These are phyloP conservation scores for Teunomyces stri DNA, from an alignment of 805 yeast species.

Conservation along the genomic window DNA sequence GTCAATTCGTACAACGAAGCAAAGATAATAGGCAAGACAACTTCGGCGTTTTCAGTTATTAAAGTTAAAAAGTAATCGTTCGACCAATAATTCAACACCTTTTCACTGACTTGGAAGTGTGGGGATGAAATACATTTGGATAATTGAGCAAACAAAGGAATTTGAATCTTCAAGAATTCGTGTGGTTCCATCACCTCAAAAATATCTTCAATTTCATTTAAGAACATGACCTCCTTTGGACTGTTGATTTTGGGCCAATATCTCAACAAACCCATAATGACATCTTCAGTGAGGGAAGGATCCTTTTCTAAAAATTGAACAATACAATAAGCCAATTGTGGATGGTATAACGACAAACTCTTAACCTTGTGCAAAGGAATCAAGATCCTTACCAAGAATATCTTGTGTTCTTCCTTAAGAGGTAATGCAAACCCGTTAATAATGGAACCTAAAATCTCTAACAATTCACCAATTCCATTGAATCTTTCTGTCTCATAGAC, in stretches of 20 bases:
- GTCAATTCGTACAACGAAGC: constrained; percentile 87
- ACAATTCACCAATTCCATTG: constrained; percentile 91
- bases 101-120: constrained; percentile 96
- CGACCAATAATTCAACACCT: constrained; percentile 90
- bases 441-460: constrained; percentile 93
- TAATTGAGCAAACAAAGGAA: constrained; percentile 90
- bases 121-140: constrained; percentile 92
- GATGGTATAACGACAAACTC: constrained; percentile 86
- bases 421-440: constrained; percentile 98
- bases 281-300: constrained; percentile 88
- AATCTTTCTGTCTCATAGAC: constrained; percentile 93
- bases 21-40: constrained; percentile 86
- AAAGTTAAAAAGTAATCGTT: constrained; percentile 89
- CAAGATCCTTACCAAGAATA: constrained; percentile 79
- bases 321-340: constrained; percentile 94
- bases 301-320: constrained; percentile 96
- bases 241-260: constrained; percentile 97
- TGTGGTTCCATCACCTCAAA: constrained; percentile 93
- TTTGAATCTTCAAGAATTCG: constrained; percentile 87
- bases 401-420: constrained; percentile 93
- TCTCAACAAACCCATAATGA: constrained; percentile 86
- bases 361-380: constrained; percentile 92
- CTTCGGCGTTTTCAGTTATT: constrained; percentile 90
- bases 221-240: constrained; percentile 93
- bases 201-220: constrained; percentile 94